A percentile compares a stretch with the other conserved stretches of the same genome.
These are phyloP conservation scores for Populus deltoides DNA, from an alignment of 345 rosid genomes.

Conservation along the genomic window DNA sequence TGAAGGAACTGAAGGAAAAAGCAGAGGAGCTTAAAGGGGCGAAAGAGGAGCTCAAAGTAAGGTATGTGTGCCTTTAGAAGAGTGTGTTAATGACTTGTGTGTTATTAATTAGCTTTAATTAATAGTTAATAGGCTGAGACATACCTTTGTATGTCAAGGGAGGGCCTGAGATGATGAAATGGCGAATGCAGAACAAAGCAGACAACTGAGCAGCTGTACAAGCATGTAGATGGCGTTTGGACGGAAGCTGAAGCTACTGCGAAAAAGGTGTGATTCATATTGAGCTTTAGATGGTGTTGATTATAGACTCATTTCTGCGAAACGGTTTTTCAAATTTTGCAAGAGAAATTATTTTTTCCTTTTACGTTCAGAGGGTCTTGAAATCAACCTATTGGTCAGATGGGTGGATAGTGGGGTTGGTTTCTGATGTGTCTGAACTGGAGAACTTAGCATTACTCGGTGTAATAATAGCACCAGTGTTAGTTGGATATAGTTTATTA, in stretches of 20 bases:
- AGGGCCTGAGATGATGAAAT: conserved; percentile 72
- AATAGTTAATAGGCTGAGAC: conserved; percentile 60
- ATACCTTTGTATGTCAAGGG: conserved; percentile 57
- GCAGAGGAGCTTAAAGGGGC: conserved; percentile 65
- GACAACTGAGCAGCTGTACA: conserved; percentile 83
- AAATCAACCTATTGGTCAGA: not conserved
- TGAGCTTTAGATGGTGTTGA: not conserved
- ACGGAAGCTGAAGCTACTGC: conserved; percentile 86
- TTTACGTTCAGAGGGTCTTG: not conserved
- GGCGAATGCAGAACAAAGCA: conserved; percentile 86
- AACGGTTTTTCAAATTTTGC: not conserved
- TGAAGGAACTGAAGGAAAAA: conserved; percentile 74
- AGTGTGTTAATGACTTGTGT: not conserved
- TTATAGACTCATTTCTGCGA: not conserved
- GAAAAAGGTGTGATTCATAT: conserved; percentile 56
- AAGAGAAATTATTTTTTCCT: not conserved
- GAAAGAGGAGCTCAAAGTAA: conserved; percentile 65
- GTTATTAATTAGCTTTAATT: conserved; percentile 19
- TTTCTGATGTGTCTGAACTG: not conserved
- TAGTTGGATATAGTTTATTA: not conserved
- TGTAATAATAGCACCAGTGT: not conserved
- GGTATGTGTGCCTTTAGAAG: conserved; percentile 40
- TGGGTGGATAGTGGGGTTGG: not conserved
- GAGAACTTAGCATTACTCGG: not conserved
- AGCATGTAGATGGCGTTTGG: conserved; percentile 83